Percentiles rank a stretch among this genome's conserved stretches.
Evolutionary conservation across 164 flowering plant genomes (phyloP).

Genomic region (Pachysandra terminalis): DNA sequence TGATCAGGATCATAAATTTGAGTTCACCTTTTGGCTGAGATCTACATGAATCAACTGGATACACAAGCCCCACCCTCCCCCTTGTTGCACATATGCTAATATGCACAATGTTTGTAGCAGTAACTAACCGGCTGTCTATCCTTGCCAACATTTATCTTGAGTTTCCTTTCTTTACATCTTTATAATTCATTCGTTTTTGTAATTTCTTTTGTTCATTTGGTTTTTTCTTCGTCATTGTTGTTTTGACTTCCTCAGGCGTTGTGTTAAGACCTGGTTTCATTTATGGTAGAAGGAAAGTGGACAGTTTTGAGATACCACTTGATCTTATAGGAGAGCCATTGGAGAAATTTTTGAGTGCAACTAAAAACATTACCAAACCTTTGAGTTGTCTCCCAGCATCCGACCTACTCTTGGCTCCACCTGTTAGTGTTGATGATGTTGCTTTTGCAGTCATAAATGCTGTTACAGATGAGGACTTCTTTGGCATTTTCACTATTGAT

Average conservation of each 20-base stretch:
- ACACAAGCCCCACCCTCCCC: no score
- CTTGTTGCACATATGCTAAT: no score
- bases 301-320: conserved; percentile 82
- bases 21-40: no score
- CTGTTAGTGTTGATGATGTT: conserved; percentile 83
- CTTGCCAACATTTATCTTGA: no score
- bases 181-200: background rate
- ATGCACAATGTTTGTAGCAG: no score
- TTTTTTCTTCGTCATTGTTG: background rate
- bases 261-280: conserved; percentile 93
- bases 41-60: no score
- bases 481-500: conserved; percentile 87
- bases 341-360: conserved; percentile 62
- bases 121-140: no score
- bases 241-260: conserved; percentile 50
- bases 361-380: conserved; percentile 65
- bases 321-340: conserved; percentile 84
- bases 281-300: conserved; percentile 83
- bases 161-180: no score
- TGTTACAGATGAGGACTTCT: conserved; percentile 72
- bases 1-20: no score
- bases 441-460: conserved; percentile 79
- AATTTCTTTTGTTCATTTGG: background rate
- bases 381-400: conserved; percentile 85
- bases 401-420: conserved; percentile 86